phyloP scores from a whole-genome alignment of 2,329 filamentous ascomycete genomes.

The Juglanconis sp. region DNA sequence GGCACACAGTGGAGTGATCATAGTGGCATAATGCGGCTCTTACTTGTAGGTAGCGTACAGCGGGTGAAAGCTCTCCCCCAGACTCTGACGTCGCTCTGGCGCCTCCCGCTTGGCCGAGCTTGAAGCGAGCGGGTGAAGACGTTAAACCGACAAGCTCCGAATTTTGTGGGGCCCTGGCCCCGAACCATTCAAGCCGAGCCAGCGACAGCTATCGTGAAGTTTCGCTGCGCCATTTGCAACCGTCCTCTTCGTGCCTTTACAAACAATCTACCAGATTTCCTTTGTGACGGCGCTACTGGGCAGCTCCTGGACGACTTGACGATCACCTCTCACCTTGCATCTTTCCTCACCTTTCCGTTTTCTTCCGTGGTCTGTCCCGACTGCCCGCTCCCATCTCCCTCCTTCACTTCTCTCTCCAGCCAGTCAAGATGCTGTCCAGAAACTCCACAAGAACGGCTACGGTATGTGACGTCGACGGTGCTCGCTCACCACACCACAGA shows the following conservation, averaged over 20 bases:
- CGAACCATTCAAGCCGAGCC: conserved; percentile 1
- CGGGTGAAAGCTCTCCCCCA: too few species aligned
- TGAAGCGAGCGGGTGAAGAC: conserved; percentile 14
- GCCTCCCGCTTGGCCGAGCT: conserved; percentile 7
- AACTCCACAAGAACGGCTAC: conserved; percentile 54
- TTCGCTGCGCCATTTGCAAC: conserved; percentile 33
- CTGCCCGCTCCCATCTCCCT: conserved; percentile 7
- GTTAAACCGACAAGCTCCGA: conserved; percentile 19
- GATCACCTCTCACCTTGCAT: background rate
- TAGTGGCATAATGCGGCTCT: too few species aligned
- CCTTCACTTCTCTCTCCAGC: background rate
- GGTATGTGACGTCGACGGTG: conserved; percentile 39
- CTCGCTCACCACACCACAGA: background rate
- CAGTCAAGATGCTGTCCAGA: conserved; percentile 54
- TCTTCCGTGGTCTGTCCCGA: background rate
- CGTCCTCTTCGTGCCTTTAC: conserved; percentile 7
- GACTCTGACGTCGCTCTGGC: too few species aligned
- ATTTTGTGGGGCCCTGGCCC: conserved; percentile 9
- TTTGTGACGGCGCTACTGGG: conserved; percentile 12
- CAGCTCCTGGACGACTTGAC: conserved; percentile 19
- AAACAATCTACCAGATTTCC: conserved; percentile 9
- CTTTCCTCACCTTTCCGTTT: background rate
- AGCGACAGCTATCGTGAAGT: conserved; percentile 21
- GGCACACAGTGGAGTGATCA: too few species aligned
- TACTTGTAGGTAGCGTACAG: too few species aligned